Evolutionary conservation across 2,329 filamentous ascomycete species (phyloP).

Genomic region (Scedosporium minutisporum): DNA sequence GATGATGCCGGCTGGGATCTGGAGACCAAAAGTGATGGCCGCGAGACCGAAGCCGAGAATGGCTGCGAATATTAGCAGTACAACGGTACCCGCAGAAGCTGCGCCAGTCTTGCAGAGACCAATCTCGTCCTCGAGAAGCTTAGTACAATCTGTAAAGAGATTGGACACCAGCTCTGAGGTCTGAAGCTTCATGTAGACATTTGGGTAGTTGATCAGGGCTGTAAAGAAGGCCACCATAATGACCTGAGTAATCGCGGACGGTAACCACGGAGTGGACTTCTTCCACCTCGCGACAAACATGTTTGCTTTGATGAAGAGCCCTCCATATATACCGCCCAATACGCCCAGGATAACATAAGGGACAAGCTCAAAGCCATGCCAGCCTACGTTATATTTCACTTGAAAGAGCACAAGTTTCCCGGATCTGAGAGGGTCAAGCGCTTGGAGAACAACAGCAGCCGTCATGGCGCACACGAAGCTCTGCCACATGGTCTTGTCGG

Average conservation of each 20-base stretch:
- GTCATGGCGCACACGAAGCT: constrained; percentile 99
- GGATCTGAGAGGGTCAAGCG: constrained; percentile 86
- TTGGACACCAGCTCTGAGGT: constrained; percentile 83
- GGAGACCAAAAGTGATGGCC: constrained; percentile 81
- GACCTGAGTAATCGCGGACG: constrained; percentile 71
- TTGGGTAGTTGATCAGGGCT: constrained; percentile 86
- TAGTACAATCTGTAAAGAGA: constrained; percentile 83
- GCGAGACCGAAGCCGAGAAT: constrained; percentile 78
- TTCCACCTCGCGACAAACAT: constrained; percentile 79
- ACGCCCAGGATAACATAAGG: constrained; percentile 83
- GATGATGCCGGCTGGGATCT: constrained; percentile 91
- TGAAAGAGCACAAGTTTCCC: constrained; percentile 95
- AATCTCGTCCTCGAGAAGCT: constrained; percentile 74
- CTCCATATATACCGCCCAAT: constrained; percentile 86
- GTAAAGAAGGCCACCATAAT: constrained; percentile 69
- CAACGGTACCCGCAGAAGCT: constrained; percentile 71
- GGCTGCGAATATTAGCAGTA: constrained; percentile 73
- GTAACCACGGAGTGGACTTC: constrained; percentile 53
- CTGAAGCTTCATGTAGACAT: constrained; percentile 92
- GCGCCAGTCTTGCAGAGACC: constrained; percentile 83
- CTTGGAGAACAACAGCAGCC: constrained; percentile 87
- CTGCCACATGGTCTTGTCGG: constrained; percentile 99
- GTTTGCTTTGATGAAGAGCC: constrained; percentile 89
- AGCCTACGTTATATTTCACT: constrained; percentile 81
- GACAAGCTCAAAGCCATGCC: constrained; percentile 89